Conservation (phyloP, 768 basidiomycete genomes). For the Phylloporus arenicola region DNA sequence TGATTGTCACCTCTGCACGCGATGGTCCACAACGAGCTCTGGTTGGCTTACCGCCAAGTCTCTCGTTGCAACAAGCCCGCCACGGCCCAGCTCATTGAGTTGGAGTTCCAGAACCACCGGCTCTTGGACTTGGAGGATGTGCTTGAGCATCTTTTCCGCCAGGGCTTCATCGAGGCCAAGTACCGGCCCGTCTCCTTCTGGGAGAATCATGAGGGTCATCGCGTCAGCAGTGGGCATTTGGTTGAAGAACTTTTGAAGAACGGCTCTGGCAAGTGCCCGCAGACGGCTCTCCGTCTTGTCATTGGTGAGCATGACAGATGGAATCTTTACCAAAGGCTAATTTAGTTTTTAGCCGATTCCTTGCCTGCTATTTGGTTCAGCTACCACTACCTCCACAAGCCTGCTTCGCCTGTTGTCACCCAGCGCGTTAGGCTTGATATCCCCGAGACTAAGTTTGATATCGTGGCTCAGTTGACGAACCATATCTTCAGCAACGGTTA, state of each 20-base stretch:
- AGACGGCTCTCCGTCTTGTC: conserved; percentile 41
- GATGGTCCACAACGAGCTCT: conserved; percentile 38
- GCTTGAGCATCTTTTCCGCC: conserved; percentile 40
- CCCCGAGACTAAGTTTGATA: conserved; percentile 23
- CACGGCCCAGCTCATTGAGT: conserved; percentile 45
- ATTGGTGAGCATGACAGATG: conserved; percentile 32
- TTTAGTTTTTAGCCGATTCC: conserved; percentile 32
- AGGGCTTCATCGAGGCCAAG: conserved; percentile 44
- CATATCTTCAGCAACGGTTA: conserved; percentile 40
- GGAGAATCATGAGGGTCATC: conserved; percentile 37
- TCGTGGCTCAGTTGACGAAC: conserved; percentile 42
- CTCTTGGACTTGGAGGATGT: conserved; percentile 45
- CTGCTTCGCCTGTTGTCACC: conserved; percentile 29
- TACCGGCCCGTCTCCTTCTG: conserved; percentile 40
- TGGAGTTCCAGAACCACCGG: conserved; percentile 37
- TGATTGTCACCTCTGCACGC: conserved; percentile 1
- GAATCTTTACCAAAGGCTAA: not conserved
- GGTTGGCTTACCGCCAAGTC: conserved; percentile 45
- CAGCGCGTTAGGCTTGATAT: conserved; percentile 41
- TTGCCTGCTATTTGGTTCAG: conserved; percentile 41
- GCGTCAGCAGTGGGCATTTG: conserved; percentile 31
- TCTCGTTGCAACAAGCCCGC: conserved; percentile 38
- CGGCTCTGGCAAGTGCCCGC: conserved; percentile 40
- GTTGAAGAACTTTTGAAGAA: conserved; percentile 35
- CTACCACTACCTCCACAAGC: conserved; percentile 36